These are phyloP conservation scores for Porphyra umbilicalis DNA, from an alignment of 31 red algal genomes.

Conservation along the genomic window DNA sequence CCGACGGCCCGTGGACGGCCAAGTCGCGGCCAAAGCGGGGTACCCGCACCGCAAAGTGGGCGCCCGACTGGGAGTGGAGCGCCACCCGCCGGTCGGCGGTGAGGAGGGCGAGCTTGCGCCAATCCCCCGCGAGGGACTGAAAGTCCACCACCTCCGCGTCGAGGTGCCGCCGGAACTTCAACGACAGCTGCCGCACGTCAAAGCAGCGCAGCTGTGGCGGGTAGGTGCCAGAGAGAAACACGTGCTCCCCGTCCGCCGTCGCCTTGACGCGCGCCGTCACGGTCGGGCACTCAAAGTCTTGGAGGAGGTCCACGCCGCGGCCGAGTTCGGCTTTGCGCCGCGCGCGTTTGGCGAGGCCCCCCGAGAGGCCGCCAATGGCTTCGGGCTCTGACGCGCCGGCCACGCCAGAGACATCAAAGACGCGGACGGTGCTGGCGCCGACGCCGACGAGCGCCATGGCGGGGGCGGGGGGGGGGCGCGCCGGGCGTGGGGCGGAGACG, in stretches of 20 bases:
- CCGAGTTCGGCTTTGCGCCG: conserved; percentile 40
- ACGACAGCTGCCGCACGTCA: conserved; percentile 64
- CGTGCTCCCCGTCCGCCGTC: conserved; percentile 42
- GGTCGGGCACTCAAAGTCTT: conserved; percentile 83
- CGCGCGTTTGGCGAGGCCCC: conserved; percentile 41
- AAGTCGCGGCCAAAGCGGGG: conserved; percentile 73
- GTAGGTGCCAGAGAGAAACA: conserved; percentile 76
- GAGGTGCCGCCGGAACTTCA: conserved; percentile 93
- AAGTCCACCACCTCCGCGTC: conserved; percentile 75
- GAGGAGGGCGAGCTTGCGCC: conserved; percentile 82
- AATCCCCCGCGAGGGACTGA: conserved; percentile 71
- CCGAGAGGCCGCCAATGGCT: conserved; percentile 7
- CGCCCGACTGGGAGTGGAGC: conserved; percentile 79
- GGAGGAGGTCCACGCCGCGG: conserved; percentile 61
- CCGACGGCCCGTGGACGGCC: conserved; percentile 48
- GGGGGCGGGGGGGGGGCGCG: not conserved
- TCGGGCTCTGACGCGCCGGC: conserved; percentile 6
- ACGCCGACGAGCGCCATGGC: not conserved
- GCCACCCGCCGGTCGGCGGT: conserved; percentile 61
- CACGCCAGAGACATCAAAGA: conserved; percentile 28
- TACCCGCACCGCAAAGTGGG: conserved; percentile 60
- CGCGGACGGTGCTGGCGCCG: conserved; percentile 20
- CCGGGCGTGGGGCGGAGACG: too few relatives aligned
- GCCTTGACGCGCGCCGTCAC: conserved; percentile 42
- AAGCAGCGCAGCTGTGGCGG: conserved; percentile 82